These are phyloP conservation scores for Solanum tarapatanum DNA, from an alignment of 257 asterid species.

Conservation along the genomic window DNA sequence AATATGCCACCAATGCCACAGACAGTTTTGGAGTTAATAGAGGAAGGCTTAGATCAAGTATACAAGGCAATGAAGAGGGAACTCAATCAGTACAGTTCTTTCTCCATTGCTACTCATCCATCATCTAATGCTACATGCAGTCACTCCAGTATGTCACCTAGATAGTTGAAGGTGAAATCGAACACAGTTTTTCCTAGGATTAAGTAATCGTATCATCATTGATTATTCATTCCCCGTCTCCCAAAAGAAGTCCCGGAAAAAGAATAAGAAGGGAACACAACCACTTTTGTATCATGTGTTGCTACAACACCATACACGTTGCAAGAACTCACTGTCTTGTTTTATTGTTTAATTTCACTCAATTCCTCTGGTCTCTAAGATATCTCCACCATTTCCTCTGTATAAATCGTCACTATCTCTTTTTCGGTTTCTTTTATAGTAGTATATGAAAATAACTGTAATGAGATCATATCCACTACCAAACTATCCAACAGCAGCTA, in stretches of 20 bases:
- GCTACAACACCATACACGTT: background rate
- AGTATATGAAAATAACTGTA: background rate
- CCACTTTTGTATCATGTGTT: background rate
- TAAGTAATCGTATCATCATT: background rate
- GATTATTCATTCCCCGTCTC: background rate
- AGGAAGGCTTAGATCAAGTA: slow-evolving; percentile 79
- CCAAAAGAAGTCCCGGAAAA: background rate
- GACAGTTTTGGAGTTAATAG: slow-evolving; percentile 62
- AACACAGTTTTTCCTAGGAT: background rate
- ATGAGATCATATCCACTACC: background rate
- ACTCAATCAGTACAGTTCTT: slow-evolving; percentile 51
- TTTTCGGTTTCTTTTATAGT: background rate
- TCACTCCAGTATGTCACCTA: slow-evolving; percentile 72
- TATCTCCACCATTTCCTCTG: background rate
- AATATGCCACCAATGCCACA: slow-evolving; percentile 77
- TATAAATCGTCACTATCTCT: background rate
- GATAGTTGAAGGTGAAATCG: slow-evolving; percentile 12
- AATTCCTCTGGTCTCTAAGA: background rate
- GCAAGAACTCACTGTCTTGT: background rate
- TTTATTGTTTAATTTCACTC: background rate
- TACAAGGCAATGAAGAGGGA: slow-evolving; percentile 86
- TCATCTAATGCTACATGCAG: slow-evolving; percentile 85
- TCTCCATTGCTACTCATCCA: slow-evolving; percentile 42
- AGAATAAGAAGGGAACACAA: background rate
- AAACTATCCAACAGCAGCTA: background rate